phyloP scores from a whole-genome alignment of 345 rosid species.

The Iberis pinnata region DNA sequence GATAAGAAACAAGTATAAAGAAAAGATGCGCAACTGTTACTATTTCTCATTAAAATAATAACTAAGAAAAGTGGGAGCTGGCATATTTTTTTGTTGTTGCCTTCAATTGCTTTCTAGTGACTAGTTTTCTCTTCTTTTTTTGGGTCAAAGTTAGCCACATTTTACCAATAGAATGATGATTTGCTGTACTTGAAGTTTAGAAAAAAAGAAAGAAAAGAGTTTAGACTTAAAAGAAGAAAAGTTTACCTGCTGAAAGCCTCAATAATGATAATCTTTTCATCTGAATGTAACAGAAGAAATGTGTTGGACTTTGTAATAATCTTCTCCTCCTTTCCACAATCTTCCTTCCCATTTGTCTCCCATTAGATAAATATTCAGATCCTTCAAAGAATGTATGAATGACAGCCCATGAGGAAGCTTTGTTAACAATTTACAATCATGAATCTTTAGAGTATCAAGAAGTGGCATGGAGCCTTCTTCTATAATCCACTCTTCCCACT shows the following conservation, averaged over 20 bases:
- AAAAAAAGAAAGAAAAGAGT: no score
- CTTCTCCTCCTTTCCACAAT: not conserved
- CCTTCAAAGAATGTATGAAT: not conserved
- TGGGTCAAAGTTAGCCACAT: no score
- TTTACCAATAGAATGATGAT: no score
- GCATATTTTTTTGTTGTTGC: no score
- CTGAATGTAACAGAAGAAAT: not conserved
- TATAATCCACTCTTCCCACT: not conserved
- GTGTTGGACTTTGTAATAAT: not conserved
- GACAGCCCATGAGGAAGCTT: not conserved
- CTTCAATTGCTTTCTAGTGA: no score
- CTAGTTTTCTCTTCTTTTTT: no score
- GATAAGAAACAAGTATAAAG: no score
- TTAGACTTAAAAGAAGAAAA: no score
- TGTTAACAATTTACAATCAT: fast-evolving
- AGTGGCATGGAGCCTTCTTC: not conserved
- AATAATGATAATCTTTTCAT: not conserved
- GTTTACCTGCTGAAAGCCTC: not conserved
- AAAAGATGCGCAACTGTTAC: no score
- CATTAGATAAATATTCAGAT: not conserved
- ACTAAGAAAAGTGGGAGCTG: no score
- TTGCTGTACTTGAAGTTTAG: no score
- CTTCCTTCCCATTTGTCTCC: not conserved
- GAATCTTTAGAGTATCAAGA: not conserved
- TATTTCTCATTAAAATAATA: no score